A percentile compares a stretch with the other conserved stretches of the same genome.
These are phyloP conservation scores for Patellifolia procumbens DNA, from an alignment of 179 eudicot species.

Conservation along the genomic window DNA sequence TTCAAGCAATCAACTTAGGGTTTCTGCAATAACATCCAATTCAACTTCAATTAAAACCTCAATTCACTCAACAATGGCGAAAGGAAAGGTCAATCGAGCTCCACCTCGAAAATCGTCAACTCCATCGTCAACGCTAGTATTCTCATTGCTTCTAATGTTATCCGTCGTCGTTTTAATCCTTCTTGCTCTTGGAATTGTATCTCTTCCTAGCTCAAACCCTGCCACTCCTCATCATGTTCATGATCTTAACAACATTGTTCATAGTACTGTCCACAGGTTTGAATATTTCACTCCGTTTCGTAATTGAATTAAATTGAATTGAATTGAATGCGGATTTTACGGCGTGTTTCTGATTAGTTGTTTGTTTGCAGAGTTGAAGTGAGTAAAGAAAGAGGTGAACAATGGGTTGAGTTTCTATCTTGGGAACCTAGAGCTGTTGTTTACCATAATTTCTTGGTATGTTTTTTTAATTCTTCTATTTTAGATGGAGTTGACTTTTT, in stretches of 20 bases:
- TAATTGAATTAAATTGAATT: neutral
- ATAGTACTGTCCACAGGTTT: conserved; percentile 14
- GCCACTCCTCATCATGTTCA: conserved; percentile 6
- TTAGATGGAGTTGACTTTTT: neutral
- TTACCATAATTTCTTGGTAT: conserved; percentile 86
- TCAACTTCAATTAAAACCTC: neutral
- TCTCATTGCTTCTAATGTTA: conserved; percentile 1
- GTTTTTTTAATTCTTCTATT: neutral
- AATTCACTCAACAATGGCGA: conserved; percentile 13
- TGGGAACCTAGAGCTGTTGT: conserved; percentile 93
- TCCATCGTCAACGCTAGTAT: conserved; percentile 13
- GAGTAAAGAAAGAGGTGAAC: conserved; percentile 51
- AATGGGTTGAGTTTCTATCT: conserved; percentile 87
- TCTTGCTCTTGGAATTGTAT: conserved; percentile 19
- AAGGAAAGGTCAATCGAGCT: neutral
- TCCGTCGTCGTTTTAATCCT: conserved; percentile 9
- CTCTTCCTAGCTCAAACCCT: conserved; percentile 7
- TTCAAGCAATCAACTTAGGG: conserved; percentile 3
- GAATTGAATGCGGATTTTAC: neutral
- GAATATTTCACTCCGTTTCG: neutral
- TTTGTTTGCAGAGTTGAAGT: conserved; percentile 32
- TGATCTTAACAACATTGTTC: conserved; percentile 18
- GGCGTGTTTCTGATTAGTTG: neutral
- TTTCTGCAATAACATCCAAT: conserved; percentile 9
- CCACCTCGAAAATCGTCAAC: conserved; percentile 12